Evolutionary conservation across 129 eudicot genomes (phyloP).

Genomic region (carrot (Daucus carota)): DNA sequence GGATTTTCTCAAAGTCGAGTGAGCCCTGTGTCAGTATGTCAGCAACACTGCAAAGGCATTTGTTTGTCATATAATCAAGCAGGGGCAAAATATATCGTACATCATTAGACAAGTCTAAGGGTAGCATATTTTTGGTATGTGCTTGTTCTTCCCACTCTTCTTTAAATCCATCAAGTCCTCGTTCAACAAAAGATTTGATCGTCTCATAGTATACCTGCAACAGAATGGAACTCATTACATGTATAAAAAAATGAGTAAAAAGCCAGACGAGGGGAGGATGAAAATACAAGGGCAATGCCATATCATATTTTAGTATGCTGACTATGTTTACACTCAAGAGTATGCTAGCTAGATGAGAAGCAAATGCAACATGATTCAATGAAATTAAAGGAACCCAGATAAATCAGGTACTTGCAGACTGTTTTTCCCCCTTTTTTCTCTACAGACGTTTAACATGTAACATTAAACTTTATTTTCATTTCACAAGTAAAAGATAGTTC

Average conservation of each 20-base stretch:
- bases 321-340: too few species aligned
- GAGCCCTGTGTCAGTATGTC: constrained; percentile 38
- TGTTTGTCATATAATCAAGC: constrained; percentile 54
- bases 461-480: neutral
- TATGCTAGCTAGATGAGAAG: too few species aligned
- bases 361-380: too few species aligned
- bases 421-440: neutral
- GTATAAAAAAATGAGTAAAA: neutral
- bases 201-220: constrained; percentile 50
- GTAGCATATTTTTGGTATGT: constrained; percentile 16
- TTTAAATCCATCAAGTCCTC: constrained; percentile 21
- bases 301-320: too few species aligned
- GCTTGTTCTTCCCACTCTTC: constrained; percentile 6
- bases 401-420: too few species aligned
- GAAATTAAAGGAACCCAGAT: too few species aligned
- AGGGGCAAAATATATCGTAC: constrained; percentile 23
- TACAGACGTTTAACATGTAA: neutral
- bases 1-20: constrained; percentile 51
- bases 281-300: neutral
- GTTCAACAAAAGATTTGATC: constrained; percentile 37
- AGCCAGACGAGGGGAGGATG: neutral
- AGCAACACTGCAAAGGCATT: constrained; percentile 38
- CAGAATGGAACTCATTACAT: constrained; percentile 5
- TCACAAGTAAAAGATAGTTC: neutral
- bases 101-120: constrained; percentile 16